A percentile compares a stretch with the other conserved stretches of the same genome.
Conservation (phyloP, 2,329 filamentous ascomycete genomes). For the Talaromyces sp. region DNA sequence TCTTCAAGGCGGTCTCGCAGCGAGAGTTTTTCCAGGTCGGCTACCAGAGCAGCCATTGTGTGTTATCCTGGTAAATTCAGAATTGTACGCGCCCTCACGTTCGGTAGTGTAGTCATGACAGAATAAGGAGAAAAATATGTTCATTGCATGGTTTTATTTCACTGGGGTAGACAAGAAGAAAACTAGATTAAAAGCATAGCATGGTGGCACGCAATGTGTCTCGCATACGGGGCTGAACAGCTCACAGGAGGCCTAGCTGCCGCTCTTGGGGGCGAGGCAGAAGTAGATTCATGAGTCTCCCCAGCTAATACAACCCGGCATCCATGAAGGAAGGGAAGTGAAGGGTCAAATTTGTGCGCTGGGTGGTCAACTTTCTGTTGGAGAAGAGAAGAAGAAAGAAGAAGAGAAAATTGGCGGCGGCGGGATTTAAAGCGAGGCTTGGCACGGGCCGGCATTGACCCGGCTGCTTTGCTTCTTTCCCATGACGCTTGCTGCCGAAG, state of each 20-base stretch:
- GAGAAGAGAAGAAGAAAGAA: constrained; percentile 33
- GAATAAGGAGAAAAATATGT: constrained; percentile 9
- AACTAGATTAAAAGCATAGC: constrained; percentile 6
- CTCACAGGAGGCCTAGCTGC: constrained; percentile 42
- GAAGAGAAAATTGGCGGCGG: constrained; percentile 15
- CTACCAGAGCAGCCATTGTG: constrained; percentile 17
- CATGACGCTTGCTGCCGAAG: constrained; percentile 1
- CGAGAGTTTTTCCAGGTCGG: constrained; percentile 18
- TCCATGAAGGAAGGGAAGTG: constrained; percentile 43
- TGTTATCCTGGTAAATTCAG: not conserved
- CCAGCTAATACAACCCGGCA: constrained; percentile 55
- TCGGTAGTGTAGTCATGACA: not conserved
- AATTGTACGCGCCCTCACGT: not conserved
- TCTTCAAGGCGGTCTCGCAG: constrained; percentile 17
- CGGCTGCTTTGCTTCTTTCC: not conserved
- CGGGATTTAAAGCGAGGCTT: constrained; percentile 14
- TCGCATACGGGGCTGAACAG: constrained; percentile 44
- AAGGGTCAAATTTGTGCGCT: constrained; percentile 55
- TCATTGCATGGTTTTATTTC: constrained; percentile 1
- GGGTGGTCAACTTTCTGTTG: constrained; percentile 53
- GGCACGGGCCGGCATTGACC: constrained; percentile 19
- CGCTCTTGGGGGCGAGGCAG: constrained; percentile 46
- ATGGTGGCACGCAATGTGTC: constrained; percentile 28
- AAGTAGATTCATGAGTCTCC: constrained; percentile 37
- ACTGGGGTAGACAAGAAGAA: not conserved